phyloP scores from a whole-genome alignment of 2,329 filamentous ascomycete species.

The Delphinella strobiligena region DNA sequence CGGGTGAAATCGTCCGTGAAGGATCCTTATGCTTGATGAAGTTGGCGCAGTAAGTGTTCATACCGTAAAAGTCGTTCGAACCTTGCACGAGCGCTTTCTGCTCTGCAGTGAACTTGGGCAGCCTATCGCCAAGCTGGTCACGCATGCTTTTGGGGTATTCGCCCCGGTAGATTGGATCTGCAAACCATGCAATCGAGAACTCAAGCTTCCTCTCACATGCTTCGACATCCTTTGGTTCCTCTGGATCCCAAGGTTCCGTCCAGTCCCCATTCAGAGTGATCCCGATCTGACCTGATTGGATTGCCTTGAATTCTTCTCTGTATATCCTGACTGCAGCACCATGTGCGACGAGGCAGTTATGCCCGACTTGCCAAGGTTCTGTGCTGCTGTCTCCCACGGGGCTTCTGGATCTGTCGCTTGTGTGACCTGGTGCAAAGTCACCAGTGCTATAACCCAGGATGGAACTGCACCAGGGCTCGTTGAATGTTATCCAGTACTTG shows the following conservation, averaged over 20 bases:
- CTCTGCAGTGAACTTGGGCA: constrained; percentile 20
- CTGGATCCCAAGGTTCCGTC: constrained; percentile 65
- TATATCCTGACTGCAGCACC: constrained; percentile 71
- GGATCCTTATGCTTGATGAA: constrained; percentile 62
- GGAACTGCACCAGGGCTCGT: constrained; percentile 68
- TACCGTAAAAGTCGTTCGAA: constrained; percentile 22
- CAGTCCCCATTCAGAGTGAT: constrained; percentile 81
- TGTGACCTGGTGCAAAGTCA: constrained; percentile 70
- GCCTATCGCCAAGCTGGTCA: constrained; percentile 21
- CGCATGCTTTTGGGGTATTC: constrained; percentile 31
- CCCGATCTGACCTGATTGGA: constrained; percentile 63
- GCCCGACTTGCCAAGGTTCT: constrained; percentile 74
- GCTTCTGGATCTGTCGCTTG: constrained; percentile 61
- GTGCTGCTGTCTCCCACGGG: constrained; percentile 59
- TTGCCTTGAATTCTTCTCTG: constrained; percentile 66
- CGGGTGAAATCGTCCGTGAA: constrained; percentile 44
- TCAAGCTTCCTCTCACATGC: constrained; percentile 73
- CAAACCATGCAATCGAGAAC: constrained; percentile 81
- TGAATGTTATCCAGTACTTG: constrained; percentile 84
- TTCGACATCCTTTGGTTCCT: constrained; percentile 61
- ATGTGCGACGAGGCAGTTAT: constrained; percentile 70
- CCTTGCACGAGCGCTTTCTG: constrained; percentile 20
- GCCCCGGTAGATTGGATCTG: constrained; percentile 75
- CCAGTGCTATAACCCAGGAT: constrained; percentile 71
- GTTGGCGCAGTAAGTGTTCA: constrained; percentile 62